Percentiles rank a stretch among this genome's conserved stretches.
phyloP scores from a whole-genome alignment of 257 asterid genomes.

The Cordia subcordata region DNA sequence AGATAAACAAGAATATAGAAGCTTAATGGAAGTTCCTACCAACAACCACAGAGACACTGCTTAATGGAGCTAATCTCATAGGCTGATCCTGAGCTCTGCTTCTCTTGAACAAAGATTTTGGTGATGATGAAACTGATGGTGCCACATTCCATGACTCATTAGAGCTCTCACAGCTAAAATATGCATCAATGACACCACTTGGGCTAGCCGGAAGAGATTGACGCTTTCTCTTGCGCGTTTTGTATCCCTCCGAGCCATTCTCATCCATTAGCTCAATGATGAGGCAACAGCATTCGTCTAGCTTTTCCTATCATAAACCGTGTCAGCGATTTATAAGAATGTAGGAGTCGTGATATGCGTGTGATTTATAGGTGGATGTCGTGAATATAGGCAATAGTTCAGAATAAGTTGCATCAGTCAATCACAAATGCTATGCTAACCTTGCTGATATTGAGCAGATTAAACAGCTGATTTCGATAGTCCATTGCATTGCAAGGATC shows the following conservation, averaged over 20 bases:
- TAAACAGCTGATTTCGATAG: conserved; percentile 26
- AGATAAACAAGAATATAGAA: conserved; percentile 24
- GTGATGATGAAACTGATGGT: conserved; percentile 25
- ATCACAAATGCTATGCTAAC: conserved; percentile 21
- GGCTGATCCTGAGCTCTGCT: conserved; percentile 41
- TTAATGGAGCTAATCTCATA: conserved; percentile 37
- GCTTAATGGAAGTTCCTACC: conserved; percentile 26
- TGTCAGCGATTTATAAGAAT: neutral
- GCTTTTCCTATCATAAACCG: conserved; percentile 23
- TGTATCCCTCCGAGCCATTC: conserved; percentile 13
- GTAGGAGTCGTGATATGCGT: neutral
- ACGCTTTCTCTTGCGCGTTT: conserved; percentile 31
- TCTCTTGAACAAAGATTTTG: conserved; percentile 32
- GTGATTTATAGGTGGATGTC: too few species aligned
- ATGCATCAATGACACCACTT: conserved; percentile 39
- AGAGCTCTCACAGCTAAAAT: conserved; percentile 44
- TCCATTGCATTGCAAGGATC: conserved; percentile 26
- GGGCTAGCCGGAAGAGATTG: conserved; percentile 35
- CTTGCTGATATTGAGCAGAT: conserved; percentile 29
- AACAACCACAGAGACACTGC: conserved; percentile 28
- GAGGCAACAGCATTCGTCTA: conserved; percentile 28
- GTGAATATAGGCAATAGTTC: too few species aligned
- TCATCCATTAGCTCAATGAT: conserved; percentile 25
- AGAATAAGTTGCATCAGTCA: neutral
- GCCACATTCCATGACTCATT: conserved; percentile 38